Percentiles rank a stretch among this genome's conserved stretches.
phyloP scores from a whole-genome alignment of 2,329 filamentous ascomycete genomes.

The Colletotrichum sp. region DNA sequence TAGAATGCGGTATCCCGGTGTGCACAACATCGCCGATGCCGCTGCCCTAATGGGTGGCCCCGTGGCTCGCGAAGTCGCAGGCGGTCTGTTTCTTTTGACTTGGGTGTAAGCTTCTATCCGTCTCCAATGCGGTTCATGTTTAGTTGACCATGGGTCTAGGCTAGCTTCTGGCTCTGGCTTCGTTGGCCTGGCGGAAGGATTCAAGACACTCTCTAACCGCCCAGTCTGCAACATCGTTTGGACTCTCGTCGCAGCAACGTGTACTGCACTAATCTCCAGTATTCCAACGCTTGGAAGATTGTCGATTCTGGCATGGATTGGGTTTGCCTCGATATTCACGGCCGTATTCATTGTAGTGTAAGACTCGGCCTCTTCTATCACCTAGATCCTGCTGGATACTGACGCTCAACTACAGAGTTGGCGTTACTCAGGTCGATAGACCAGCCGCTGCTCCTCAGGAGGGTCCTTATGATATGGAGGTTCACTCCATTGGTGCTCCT shows the following conservation, averaged over 20 bases:
- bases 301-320: conserved; percentile 56
- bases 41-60: conserved; percentile 26
- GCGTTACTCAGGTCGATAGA: conserved; percentile 25
- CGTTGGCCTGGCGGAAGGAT: neutral
- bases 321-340: conserved; percentile 61
- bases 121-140: neutral
- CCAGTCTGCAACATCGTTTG: conserved; percentile 26
- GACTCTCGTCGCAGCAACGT: conserved; percentile 26
- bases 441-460: conserved; percentile 24
- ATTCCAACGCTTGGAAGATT: conserved; percentile 20
- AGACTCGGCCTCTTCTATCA: neutral
- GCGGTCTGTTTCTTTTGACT: conserved; percentile 4
- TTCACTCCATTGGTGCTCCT: conserved; percentile 23
- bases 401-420: conserved; percentile 18
- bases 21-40: conserved; percentile 30
- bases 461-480: conserved; percentile 25
- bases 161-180: neutral
- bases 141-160: neutral
- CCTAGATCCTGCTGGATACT: neutral
- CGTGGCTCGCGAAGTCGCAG: neutral
- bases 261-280: conserved; percentile 23
- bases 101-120: conserved; percentile 22
- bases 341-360: conserved; percentile 31
- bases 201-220: neutral
- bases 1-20: conserved; percentile 26